Conservation (phyloP, 805 yeast species). For the Zygosaccharomyces lentus region DNA sequence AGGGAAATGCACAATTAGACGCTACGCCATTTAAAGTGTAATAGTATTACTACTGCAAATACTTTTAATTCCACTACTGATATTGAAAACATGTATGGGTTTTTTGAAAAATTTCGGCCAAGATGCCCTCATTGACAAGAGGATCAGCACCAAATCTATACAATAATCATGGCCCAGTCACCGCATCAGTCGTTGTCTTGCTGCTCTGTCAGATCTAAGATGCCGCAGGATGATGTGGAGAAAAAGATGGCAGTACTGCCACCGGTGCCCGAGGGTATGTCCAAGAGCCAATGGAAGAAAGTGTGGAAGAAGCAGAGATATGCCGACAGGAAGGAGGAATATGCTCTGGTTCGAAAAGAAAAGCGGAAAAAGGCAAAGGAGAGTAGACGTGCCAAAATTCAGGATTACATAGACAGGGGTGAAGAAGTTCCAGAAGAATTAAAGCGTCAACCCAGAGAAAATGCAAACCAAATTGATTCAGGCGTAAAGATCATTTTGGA, state of each 20-base stretch:
- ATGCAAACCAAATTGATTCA: slow-evolving; percentile 43
- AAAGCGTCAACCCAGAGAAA: slow-evolving; percentile 35
- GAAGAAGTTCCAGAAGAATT: slow-evolving; percentile 40
- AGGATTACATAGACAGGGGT: slow-evolving; percentile 37
- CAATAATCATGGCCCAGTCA: not conserved
- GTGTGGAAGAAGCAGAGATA: slow-evolving; percentile 53
- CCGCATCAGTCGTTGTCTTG: not conserved
- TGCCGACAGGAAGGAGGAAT: slow-evolving; percentile 62
- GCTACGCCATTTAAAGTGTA: no score
- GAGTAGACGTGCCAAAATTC: slow-evolving; percentile 38
- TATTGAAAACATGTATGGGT: not conserved
- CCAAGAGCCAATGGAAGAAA: slow-evolving; percentile 80
- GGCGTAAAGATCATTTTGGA: slow-evolving; percentile 66
- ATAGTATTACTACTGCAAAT: no score
- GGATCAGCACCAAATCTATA: not conserved
- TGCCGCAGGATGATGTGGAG: slow-evolving; percentile 7
- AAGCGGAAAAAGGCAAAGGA: slow-evolving; percentile 48
- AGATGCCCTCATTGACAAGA: slow-evolving; percentile 9
- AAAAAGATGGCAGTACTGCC: slow-evolving; percentile 22
- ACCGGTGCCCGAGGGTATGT: slow-evolving; percentile 77
- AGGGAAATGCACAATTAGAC: no score
- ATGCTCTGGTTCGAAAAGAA: slow-evolving; percentile 48
- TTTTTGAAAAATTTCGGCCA: slow-evolving; percentile 11
- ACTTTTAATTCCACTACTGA: not conserved
- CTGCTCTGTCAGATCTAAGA: not conserved